These are phyloP conservation scores for Mychonastes homosphaera DNA, from an alignment of 139 green algal genomes.

Conservation along the genomic window DNA sequence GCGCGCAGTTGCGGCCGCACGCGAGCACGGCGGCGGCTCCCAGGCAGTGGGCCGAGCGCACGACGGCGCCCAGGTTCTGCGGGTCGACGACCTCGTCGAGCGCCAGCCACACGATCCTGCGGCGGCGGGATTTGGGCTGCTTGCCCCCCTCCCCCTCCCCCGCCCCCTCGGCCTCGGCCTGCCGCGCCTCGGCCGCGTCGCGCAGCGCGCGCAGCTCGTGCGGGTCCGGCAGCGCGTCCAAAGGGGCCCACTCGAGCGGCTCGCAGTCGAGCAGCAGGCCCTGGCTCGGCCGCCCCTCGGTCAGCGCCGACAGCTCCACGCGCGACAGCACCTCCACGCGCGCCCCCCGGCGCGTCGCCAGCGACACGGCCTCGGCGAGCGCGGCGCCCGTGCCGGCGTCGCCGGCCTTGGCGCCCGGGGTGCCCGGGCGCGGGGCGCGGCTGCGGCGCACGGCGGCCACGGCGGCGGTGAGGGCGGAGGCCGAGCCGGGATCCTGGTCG, in stretches of 20 bases:
- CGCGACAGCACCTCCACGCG: background rate
- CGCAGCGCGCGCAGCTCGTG: conserved; percentile 4
- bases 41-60: conserved; percentile 77
- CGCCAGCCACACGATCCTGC: conserved; percentile 60
- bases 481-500: background rate
- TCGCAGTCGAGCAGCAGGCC: conserved; percentile 68
- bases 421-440: too few species aligned
- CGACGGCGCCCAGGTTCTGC: conserved; percentile 85
- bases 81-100: conserved; percentile 83
- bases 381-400: too few species aligned
- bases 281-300: conserved; percentile 21
- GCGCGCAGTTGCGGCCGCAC: conserved; percentile 70
- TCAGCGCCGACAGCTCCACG: background rate
- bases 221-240: conserved; percentile 44
- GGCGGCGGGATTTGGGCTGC: background rate
- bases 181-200: conserved; percentile 4
- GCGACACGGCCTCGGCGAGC: too few species aligned
- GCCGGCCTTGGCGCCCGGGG: too few species aligned
- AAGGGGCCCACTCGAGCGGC: conserved; percentile 38
- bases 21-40: conserved; percentile 69
- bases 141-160: background rate
- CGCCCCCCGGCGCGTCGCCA: background rate
- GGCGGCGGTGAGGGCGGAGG: background rate
- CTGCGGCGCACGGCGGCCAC: background rate
- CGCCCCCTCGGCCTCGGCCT: background rate